Conservation (phyloP, 2,329 filamentous ascomycete genomes). For the Gaeumannomyces tritici region DNA sequence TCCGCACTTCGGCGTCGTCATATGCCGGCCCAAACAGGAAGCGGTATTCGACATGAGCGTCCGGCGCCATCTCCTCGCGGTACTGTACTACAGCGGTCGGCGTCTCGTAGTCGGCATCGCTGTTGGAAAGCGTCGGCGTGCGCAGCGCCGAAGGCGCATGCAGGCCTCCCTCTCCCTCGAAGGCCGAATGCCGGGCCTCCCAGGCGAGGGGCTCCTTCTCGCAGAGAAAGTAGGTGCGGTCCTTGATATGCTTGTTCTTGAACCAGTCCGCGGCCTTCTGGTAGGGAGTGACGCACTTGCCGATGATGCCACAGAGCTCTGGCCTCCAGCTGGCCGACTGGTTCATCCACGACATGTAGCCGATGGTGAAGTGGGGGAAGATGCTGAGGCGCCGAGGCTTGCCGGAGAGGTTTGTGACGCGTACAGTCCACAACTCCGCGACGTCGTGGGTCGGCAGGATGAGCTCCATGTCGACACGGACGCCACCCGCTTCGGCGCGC, state of each 20-base stretch:
- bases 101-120: slow-evolving; percentile 46
- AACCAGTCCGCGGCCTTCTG: slow-evolving; percentile 47
- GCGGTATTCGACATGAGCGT: slow-evolving; percentile 35
- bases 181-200: slow-evolving; percentile 40
- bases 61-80: slow-evolving; percentile 25
- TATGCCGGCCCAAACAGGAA: slow-evolving; percentile 46
- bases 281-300: slow-evolving; percentile 44
- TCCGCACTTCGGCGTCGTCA: slow-evolving; percentile 37
- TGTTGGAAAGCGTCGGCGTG: slow-evolving; percentile 24
- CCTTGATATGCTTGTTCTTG: slow-evolving; percentile 44
- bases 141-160: slow-evolving; percentile 36
- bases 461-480: slow-evolving; percentile 42
- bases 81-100: slow-evolving; percentile 45
- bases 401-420: slow-evolving; percentile 37
- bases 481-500: slow-evolving; percentile 38
- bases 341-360: slow-evolving; percentile 56
- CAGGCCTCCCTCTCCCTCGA: slow-evolving; percentile 46
- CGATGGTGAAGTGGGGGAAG: slow-evolving; percentile 47
- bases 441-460: slow-evolving; percentile 42
- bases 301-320: slow-evolving; percentile 39
- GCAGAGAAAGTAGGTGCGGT: slow-evolving; percentile 48
- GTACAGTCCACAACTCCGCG: slow-evolving; percentile 45
- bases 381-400: slow-evolving; percentile 37
- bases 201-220: slow-evolving; percentile 39
- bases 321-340: slow-evolving; percentile 42